Evolutionary conservation across 257 asterid species (phyloP).

Genomic region (Scutellaria minor): DNA sequence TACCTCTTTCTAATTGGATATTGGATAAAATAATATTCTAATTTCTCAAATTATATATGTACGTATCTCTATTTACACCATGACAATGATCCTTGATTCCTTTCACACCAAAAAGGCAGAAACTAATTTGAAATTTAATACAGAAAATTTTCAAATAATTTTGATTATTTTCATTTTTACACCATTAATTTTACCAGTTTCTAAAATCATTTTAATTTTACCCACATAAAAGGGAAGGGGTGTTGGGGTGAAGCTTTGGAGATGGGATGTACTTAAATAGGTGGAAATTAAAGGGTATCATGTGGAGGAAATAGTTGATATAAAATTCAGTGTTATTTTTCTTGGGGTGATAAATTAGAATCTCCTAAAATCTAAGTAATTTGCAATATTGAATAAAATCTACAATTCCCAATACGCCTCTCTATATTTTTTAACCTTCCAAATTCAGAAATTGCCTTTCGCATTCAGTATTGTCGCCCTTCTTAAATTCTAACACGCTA

Average conservation of each 20-base stretch:
- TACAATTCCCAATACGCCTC: constrained; percentile 57
- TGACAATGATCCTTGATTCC: too few relatives aligned
- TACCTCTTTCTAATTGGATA: neutral
- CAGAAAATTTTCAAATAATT: too few relatives aligned
- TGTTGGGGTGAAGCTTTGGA: neutral
- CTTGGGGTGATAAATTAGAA: constrained; percentile 54
- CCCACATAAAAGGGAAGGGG: neutral
- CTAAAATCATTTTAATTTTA: neutral
- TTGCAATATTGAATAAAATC: constrained; percentile 34
- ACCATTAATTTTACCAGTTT: neutral
- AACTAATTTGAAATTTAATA: too few relatives aligned
- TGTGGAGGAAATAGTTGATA: constrained; percentile 33
- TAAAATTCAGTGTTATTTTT: constrained; percentile 60
- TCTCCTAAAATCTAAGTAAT: constrained; percentile 30
- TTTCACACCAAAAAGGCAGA: too few relatives aligned
- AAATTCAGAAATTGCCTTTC: constrained; percentile 33
- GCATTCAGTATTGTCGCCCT: constrained; percentile 36
- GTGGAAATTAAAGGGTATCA: neutral
- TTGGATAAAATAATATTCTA: too few relatives aligned
- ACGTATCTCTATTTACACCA: too few relatives aligned
- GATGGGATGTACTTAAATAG: neutral
- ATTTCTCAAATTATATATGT: too few relatives aligned
- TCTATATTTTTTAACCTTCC: constrained; percentile 41
- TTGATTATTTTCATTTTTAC: neutral
- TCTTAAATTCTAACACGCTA: neutral